These are phyloP conservation scores for Claviceps sp. DNA, from an alignment of 2,329 filamentous ascomycete genomes.

Conservation along the genomic window DNA sequence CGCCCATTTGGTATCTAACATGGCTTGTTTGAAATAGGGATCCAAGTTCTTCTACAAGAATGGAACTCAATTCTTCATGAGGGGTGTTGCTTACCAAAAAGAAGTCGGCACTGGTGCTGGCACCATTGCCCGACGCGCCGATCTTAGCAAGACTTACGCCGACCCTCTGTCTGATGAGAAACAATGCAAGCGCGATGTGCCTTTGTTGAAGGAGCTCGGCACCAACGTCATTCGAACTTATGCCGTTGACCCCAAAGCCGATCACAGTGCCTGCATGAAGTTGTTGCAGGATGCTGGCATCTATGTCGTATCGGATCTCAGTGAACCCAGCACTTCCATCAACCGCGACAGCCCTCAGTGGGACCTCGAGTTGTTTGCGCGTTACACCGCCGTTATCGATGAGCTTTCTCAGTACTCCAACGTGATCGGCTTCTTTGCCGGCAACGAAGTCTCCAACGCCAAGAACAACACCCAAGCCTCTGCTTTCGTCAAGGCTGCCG, in stretches of 20 bases:
- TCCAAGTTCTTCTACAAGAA: slow-evolving; percentile 84
- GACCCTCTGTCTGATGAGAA: slow-evolving; percentile 68
- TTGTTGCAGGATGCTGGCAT: slow-evolving; percentile 74
- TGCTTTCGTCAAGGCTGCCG: slow-evolving; percentile 93
- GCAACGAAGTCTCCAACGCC: slow-evolving; percentile 91
- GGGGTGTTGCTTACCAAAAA: slow-evolving; percentile 91
- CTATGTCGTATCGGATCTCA: slow-evolving; percentile 87
- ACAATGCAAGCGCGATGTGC: slow-evolving; percentile 73
- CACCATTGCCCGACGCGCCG: slow-evolving; percentile 22
- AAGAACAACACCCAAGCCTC: slow-evolving; percentile 80
- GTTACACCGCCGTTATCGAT: slow-evolving; percentile 78
- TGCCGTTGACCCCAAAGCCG: slow-evolving; percentile 64
- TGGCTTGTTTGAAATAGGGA: slow-evolving; percentile 32
- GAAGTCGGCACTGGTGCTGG: slow-evolving; percentile 47
- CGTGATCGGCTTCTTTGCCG: slow-evolving; percentile 93
- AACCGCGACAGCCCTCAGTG: slow-evolving; percentile 67
- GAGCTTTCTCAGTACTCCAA: slow-evolving; percentile 73
- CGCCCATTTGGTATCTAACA: neutral
- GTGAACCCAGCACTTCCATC: slow-evolving; percentile 71
- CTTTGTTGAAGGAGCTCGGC: slow-evolving; percentile 60
- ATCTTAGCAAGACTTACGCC: slow-evolving; percentile 41
- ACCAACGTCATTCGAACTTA: slow-evolving; percentile 96
- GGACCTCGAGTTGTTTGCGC: slow-evolving; percentile 63
- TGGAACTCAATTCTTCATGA: slow-evolving; percentile 59
- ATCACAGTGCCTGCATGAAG: slow-evolving; percentile 79